Percentiles rank a stretch among this genome's conserved stretches.
These are phyloP conservation scores for Anethum foeniculum DNA, from an alignment of 140 eudicot species.

Conservation along the genomic window DNA sequence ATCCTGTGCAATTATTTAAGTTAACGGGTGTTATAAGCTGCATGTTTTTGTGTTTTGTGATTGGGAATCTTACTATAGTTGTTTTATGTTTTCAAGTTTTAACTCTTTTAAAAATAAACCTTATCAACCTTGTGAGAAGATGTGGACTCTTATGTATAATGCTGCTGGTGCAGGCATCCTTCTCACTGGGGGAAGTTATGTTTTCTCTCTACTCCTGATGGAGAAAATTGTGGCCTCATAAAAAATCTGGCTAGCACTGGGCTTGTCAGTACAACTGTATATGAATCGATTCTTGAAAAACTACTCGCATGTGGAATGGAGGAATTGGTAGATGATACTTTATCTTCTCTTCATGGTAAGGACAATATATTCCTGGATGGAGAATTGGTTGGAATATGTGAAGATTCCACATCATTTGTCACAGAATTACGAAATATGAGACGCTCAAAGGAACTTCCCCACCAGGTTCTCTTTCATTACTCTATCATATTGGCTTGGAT, in stretches of 20 bases:
- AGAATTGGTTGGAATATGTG: conserved; percentile 71
- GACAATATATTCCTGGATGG: conserved; percentile 73
- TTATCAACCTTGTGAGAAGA: not conserved
- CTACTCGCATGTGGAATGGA: conserved; percentile 63
- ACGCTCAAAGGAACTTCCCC: conserved; percentile 46
- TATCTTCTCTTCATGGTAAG: conserved; percentile 30
- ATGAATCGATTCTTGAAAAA: conserved; percentile 27
- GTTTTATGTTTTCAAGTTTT: not conserved
- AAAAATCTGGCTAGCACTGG: conserved; percentile 83
- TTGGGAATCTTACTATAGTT: not conserved
- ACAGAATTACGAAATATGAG: conserved; percentile 50
- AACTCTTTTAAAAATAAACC: not conserved
- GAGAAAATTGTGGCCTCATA: conserved; percentile 90
- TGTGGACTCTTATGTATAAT: conserved; percentile 9
- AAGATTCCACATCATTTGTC: conserved; percentile 55
- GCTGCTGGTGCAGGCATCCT: no score
- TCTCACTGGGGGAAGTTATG: conserved; percentile 77
- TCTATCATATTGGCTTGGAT: not conserved
- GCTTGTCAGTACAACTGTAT: conserved; percentile 51
- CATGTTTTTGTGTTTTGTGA: not conserved
- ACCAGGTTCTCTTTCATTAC: conserved; percentile 37
- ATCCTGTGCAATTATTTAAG: not conserved
- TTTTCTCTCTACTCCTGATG: conserved; percentile 84
- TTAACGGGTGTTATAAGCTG: not conserved
- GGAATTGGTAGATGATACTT: conserved; percentile 44